These are phyloP conservation scores for Fusarium sp. DNA, from an alignment of 2,329 filamentous ascomycete species.

Conservation along the genomic window DNA sequence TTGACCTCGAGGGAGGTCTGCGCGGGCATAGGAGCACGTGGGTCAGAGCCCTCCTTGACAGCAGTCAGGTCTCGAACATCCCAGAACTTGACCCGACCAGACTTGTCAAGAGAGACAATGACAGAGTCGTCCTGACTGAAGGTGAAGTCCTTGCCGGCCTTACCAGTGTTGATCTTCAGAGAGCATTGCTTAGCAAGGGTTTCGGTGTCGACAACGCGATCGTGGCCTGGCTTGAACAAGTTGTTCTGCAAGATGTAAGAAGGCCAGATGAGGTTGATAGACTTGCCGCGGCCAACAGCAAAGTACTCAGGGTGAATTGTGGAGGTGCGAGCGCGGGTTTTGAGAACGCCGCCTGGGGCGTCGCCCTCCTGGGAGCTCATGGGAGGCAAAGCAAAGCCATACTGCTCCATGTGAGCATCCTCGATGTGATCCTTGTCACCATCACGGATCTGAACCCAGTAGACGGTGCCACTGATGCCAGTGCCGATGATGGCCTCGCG, in stretches of 20 bases:
- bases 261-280: slow-evolving; percentile 88
- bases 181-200: slow-evolving; percentile 87
- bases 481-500: slow-evolving; percentile 90
- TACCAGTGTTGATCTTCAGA: slow-evolving; percentile 94
- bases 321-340: slow-evolving; percentile 93
- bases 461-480: slow-evolving; percentile 94
- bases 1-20: slow-evolving; percentile 79
- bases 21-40: slow-evolving; percentile 63
- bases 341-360: slow-evolving; percentile 89
- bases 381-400: slow-evolving; percentile 90
- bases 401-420: slow-evolving; percentile 81
- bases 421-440: slow-evolving; percentile 83
- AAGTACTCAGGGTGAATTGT: slow-evolving; percentile 93
- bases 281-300: slow-evolving; percentile 93
- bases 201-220: slow-evolving; percentile 84
- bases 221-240: slow-evolving; percentile 71
- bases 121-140: slow-evolving; percentile 97
- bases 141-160: slow-evolving; percentile 97
- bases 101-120: slow-evolving; percentile 96
- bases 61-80: slow-evolving; percentile 84
- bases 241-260: slow-evolving; percentile 71
- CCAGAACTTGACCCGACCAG: slow-evolving; percentile 97
- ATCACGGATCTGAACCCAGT: slow-evolving; percentile 87
- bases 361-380: slow-evolving; percentile 89
- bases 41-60: slow-evolving; percentile 62